A percentile compares a stretch with the other conserved stretches of the same genome.
These are phyloP conservation scores for Aspergillus hortae DNA, from an alignment of 2,329 filamentous ascomycete genomes.

Conservation along the genomic window DNA sequence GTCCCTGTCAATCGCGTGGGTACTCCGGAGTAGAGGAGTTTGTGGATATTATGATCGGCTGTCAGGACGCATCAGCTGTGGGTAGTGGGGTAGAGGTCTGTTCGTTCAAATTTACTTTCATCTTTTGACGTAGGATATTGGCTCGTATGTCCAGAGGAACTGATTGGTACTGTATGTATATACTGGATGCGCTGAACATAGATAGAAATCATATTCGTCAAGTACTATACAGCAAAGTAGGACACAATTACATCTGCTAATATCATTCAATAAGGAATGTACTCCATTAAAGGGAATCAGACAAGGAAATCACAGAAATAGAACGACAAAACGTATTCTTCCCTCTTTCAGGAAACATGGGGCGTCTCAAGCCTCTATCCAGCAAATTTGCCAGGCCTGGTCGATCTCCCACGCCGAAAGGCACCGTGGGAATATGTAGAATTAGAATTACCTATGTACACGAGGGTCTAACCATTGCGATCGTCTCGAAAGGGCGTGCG, in stretches of 20 bases:
- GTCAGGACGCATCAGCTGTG: background rate
- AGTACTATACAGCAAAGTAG: slow-evolving; percentile 9
- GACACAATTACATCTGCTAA: slow-evolving; percentile 2
- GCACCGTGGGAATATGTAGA: slow-evolving; percentile 20
- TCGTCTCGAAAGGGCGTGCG: slow-evolving; percentile 17
- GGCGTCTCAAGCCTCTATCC: too few species aligned
- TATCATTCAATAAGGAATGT: slow-evolving; percentile 20
- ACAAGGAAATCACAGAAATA: slow-evolving; percentile 2
- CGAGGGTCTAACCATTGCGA: slow-evolving; percentile 21
- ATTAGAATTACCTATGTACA: slow-evolving; percentile 37
- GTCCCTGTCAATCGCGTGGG: slow-evolving; percentile 2
- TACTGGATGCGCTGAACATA: background rate
- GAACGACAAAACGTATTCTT: slow-evolving; percentile 1
- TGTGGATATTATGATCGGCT: background rate
- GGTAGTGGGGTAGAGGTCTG: too few species aligned
- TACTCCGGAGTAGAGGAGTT: background rate
- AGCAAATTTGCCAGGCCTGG: too few species aligned
- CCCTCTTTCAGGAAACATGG: background rate
- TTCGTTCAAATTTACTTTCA: too few species aligned
- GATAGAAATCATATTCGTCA: slow-evolving; percentile 1
- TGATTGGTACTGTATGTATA: too few species aligned
- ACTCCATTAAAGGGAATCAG: slow-evolving; percentile 26
- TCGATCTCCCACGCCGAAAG: slow-evolving; percentile 1
- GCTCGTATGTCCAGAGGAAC: too few species aligned
- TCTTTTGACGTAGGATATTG: too few species aligned